Base-by-base conservation (phyloP, 805 yeast genomes). In the Metschnikowia dekortorum region DNA sequence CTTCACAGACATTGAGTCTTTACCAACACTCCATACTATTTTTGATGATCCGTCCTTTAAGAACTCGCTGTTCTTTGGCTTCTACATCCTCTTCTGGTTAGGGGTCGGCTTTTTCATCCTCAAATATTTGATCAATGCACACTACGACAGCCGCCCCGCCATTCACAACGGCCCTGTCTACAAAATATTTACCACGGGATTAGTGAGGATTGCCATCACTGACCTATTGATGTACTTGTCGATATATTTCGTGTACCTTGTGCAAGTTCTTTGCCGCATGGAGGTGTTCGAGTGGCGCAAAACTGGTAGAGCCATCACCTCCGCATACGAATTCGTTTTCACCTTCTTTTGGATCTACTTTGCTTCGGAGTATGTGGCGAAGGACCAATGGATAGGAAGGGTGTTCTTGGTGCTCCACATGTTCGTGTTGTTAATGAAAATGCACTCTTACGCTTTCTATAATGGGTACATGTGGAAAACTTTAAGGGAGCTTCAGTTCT, bases 371-470 rank as follows among this genome's bases (percentile, higher is more conserved):
- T 43, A 51, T 6, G 63, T 63, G 44, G 66, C 71, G 63, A 70
- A 76, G 38, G 87, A 79, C 60, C 89, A 95, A 10, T 94, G 99
- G 99, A 87, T 91, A 45, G 96, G 89, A 1, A 83, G 84, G 61
- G 91, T 91, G 39, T 94, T 89, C 61, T 69, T 94, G 54, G 79
- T 89, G 52, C 71, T 94, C 46, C 99, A 94, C 64, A 81, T 90
- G 9, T 73, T 89, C 44, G 98, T 94, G 1, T 73, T 90, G 56
- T 64, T 95, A 58, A 94, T 94, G 99, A 94, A 94, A 65, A 85
- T 86, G 82, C 98, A 94, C 66, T 90, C 98, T 1, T 94, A 84
- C 64, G 89, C 89, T 1, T 90, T 87, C 61, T 94, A 84, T 70
- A 91, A 91, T 62, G 99, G 98, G 0, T 89, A 92, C 64, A 70